Conservation (phyloP, 305 asterid genomes). For the Stenogyne calaminthoides region DNA sequence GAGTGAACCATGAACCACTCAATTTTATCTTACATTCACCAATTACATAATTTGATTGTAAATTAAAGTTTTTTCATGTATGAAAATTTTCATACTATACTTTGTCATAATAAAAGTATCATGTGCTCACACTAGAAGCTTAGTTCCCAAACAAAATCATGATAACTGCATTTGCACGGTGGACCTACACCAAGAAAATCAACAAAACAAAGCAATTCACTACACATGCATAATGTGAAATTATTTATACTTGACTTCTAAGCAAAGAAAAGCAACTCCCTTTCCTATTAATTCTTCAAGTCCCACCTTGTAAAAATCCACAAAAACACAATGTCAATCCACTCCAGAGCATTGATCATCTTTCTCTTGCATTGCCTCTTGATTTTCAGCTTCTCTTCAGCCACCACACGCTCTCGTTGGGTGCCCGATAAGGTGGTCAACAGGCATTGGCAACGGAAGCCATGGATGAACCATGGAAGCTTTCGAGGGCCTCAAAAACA, state of each 20-base stretch:
- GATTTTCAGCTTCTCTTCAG: not conserved
- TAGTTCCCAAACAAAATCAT: not conserved
- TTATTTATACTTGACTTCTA: conserved; percentile 35
- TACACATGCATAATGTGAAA: conserved; percentile 8
- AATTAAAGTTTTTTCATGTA: too few species aligned
- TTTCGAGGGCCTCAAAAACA: not conserved
- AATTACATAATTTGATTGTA: too few species aligned
- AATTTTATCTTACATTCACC: too few species aligned
- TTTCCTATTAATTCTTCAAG: not conserved
- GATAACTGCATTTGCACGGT: not conserved
- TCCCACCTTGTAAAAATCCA: not conserved
- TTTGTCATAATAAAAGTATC: not conserved
- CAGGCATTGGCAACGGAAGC: not conserved
- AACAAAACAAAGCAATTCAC: conserved; percentile 14
- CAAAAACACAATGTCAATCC: not conserved
- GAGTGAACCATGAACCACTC: too few species aligned
- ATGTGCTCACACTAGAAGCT: not conserved
- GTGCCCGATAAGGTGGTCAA: not conserved
- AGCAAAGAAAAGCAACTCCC: conserved; percentile 30
- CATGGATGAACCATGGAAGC: conserved; percentile 8
- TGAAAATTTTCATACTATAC: too few species aligned
- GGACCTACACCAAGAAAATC: not conserved
- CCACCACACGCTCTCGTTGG: not conserved
- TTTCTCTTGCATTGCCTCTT: not conserved
- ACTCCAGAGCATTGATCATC: not conserved